These are phyloP conservation scores for Phytopythium sindhum DNA, from an alignment of 352 stramenopile species.

Conservation along the genomic window DNA sequence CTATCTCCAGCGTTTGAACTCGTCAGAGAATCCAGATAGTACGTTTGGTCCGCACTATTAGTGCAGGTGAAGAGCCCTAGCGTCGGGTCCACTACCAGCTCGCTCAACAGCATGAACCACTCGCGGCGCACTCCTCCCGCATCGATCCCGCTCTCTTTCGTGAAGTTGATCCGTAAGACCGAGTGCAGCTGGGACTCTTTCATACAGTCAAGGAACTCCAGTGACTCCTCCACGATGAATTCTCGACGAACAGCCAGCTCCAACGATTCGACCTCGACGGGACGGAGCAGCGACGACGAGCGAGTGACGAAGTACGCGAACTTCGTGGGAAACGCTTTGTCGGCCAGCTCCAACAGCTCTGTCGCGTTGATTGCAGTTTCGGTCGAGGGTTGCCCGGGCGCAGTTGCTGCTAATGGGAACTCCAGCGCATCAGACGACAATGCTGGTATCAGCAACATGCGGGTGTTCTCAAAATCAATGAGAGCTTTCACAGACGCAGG, in stretches of 20 bases:
- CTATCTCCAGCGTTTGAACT: conserved; percentile 27
- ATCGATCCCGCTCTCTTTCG: conserved; percentile 59
- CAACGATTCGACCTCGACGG: conserved; percentile 36
- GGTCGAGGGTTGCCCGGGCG: not conserved
- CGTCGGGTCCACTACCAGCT: conserved; percentile 28
- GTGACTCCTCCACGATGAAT: conserved; percentile 42
- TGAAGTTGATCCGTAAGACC: conserved; percentile 60
- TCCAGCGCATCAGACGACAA: conserved; percentile 11
- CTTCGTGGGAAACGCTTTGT: conserved; percentile 46
- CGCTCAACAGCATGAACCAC: conserved; percentile 73
- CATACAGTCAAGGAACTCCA: conserved; percentile 48
- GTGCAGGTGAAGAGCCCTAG: conserved; percentile 40
- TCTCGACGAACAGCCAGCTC: conserved; percentile 41
- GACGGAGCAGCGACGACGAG: conserved; percentile 34
- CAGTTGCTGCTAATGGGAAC: conserved; percentile 14
- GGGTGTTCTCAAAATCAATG: not conserved
- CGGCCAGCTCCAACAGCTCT: conserved; percentile 26
- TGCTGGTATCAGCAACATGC: not conserved
- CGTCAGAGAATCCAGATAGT: conserved; percentile 36
- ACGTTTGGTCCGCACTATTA: conserved; percentile 41
- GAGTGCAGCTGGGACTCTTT: conserved; percentile 28
- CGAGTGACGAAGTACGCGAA: conserved; percentile 46
- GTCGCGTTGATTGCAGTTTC: conserved; percentile 5
- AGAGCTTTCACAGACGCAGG: not conserved
- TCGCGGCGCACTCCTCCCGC: conserved; percentile 76